Conservation (phyloP, 805 yeast species). For the Suhomyces prunicola region DNA sequence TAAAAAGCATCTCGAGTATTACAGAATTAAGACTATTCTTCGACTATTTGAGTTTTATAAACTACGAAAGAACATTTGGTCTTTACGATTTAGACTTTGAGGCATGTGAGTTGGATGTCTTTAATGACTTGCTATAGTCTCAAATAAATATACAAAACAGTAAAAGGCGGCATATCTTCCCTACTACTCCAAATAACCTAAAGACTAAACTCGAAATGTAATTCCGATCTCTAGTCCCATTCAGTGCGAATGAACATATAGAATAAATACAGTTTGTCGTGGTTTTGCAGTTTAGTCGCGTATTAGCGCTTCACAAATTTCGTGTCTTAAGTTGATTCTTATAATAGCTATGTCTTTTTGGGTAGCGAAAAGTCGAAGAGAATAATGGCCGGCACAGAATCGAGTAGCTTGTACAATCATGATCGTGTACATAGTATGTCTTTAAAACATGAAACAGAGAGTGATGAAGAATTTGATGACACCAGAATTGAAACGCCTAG, state of each 20-base stretch:
- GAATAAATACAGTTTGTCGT: neutral
- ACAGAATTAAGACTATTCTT: conserved; percentile 60
- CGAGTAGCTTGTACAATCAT: conserved; percentile 1
- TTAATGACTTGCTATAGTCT: conserved; percentile 45
- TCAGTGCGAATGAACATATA: neutral
- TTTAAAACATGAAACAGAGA: conserved; percentile 5
- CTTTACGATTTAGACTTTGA: conserved; percentile 32
- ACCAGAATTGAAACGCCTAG: conserved; percentile 27
- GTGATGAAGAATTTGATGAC: conserved; percentile 31
- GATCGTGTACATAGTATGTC: neutral
- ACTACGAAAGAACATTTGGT: conserved; percentile 64
- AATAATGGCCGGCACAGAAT: neutral
- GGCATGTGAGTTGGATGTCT: conserved; percentile 54
- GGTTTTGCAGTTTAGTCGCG: neutral
- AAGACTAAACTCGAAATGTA: neutral
- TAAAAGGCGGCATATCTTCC: neutral
- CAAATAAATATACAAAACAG: neutral
- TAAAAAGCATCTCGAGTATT: conserved; percentile 36
- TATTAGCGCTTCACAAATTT: neutral
- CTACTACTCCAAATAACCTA: no score
- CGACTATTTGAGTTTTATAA: conserved; percentile 58
- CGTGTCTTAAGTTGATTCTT: neutral
- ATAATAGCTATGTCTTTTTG: neutral
- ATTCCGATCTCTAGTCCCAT: neutral
- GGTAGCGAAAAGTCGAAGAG: neutral